phyloP scores from a whole-genome alignment of 2,329 filamentous ascomycete species.

The Ceratocystis eucalypticola region DNA sequence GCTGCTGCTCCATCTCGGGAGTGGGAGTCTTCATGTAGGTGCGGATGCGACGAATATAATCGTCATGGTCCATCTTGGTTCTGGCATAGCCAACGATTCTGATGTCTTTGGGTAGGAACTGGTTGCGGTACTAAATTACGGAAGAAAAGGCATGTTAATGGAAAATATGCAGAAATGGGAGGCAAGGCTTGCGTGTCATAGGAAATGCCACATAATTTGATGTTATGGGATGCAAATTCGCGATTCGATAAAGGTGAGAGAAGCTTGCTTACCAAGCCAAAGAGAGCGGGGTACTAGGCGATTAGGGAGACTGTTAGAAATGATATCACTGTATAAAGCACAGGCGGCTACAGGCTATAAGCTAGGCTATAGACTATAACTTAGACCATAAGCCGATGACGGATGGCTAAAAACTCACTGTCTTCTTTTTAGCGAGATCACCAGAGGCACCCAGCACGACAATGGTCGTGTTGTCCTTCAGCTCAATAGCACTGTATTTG shows the following conservation, averaged over 20 bases:
- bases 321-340: neutral
- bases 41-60: conserved; percentile 86
- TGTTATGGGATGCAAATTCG: neutral
- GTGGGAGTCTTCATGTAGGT: conserved; percentile 98
- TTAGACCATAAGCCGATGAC: conserved; percentile 11
- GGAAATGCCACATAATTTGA: neutral
- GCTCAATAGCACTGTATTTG: conserved; percentile 60
- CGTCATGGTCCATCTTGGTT: conserved; percentile 97
- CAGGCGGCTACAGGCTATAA: neutral
- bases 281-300: conserved; percentile 82
- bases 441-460: conserved; percentile 94
- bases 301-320: conserved; percentile 3
- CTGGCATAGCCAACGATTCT: conserved; percentile 97
- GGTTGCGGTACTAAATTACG: conserved; percentile 71
- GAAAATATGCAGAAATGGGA: neutral
- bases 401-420: conserved; percentile 41
- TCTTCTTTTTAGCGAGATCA: conserved; percentile 99
- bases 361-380: neutral
- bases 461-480: conserved; percentile 97
- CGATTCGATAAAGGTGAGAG: neutral
- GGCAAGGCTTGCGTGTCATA: conserved; percentile 16
- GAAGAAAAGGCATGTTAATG: neutral
- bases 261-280: conserved; percentile 68
- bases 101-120: conserved; percentile 94
- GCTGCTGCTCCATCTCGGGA: conserved; percentile 90